Evolutionary conservation across 352 stramenopile species (phyloP).

Genomic region (Globisporangium canariense): DNA sequence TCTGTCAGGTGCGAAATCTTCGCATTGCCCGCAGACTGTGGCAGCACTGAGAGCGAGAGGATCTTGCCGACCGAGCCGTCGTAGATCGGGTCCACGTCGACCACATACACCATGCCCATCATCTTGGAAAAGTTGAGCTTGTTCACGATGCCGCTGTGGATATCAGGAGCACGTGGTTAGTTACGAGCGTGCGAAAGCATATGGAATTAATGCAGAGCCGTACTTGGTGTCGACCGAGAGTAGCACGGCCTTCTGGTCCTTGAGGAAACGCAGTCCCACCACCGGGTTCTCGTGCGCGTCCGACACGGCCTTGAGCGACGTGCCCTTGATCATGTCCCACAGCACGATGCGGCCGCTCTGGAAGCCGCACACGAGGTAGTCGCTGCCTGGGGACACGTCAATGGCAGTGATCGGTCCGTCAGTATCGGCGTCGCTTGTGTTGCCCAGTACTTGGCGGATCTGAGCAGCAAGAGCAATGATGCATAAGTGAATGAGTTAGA

Average conservation of each 20-base stretch:
- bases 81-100: conserved; percentile 93
- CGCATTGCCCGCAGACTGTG: conserved; percentile 72
- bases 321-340: conserved; percentile 96
- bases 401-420: conserved; percentile 85
- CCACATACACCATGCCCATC: conserved; percentile 92
- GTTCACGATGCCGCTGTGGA: conserved; percentile 88
- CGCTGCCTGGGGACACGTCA: conserved; percentile 82
- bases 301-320: conserved; percentile 87
- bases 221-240: conserved; percentile 83
- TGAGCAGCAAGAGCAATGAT: conserved; percentile 15
- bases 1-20: conserved; percentile 86
- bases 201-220: conserved; percentile 23
- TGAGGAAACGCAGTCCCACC: conserved; percentile 80
- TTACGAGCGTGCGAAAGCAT: neutral
- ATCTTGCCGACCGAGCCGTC: conserved; percentile 92
- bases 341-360: conserved; percentile 91
- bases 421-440: conserved; percentile 68
- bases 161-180: conserved; percentile 27
- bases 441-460: conserved; percentile 87
- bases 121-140: conserved; percentile 94
- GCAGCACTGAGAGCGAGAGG: conserved; percentile 75
- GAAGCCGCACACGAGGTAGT: conserved; percentile 92
- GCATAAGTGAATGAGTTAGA: neutral
- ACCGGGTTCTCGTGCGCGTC: conserved; percentile 89
- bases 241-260: conserved; percentile 83